phyloP scores from a whole-genome alignment of 1,139 yeast genomes.

The Magnusiomyces fungicola region DNA sequence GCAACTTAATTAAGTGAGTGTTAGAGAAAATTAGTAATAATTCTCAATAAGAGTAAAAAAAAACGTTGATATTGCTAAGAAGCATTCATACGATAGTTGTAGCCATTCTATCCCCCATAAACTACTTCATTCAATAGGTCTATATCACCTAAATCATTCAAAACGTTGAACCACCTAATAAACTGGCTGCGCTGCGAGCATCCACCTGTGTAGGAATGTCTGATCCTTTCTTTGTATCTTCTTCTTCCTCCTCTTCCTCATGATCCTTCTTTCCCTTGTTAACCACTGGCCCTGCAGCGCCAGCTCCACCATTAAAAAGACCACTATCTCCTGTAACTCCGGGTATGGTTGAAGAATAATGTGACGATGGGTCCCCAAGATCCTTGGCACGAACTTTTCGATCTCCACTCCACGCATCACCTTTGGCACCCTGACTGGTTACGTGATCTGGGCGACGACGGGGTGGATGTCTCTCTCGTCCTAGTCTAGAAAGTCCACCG shows the following conservation, averaged over 20 bases:
- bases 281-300: conserved; percentile 13
- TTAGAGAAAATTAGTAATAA: no score
- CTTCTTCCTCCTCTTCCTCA: conserved; percentile 27
- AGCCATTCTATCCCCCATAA: not conserved
- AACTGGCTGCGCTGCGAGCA: conserved; percentile 74
- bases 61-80: no score
- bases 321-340: not conserved
- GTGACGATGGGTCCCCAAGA: conserved; percentile 19
- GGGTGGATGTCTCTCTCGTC: conserved; percentile 52
- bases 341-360: conserved; percentile 11
- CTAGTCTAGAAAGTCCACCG: conserved; percentile 80
- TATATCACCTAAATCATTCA: conserved; percentile 22
- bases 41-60: no score
- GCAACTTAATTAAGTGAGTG: no score
- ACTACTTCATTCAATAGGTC: not conserved
- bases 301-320: conserved; percentile 13
- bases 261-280: conserved; percentile 25
- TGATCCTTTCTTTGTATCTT: conserved; percentile 22
- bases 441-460: conserved; percentile 23
- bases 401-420: conserved; percentile 56
- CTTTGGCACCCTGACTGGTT: conserved; percentile 45
- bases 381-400: conserved; percentile 37
- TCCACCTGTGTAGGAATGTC: conserved; percentile 43
- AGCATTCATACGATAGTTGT: no score
- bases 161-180: conserved; percentile 72